phyloP scores from a whole-genome alignment of 179 eudicot species.

The Heliamphora pulchella region DNA sequence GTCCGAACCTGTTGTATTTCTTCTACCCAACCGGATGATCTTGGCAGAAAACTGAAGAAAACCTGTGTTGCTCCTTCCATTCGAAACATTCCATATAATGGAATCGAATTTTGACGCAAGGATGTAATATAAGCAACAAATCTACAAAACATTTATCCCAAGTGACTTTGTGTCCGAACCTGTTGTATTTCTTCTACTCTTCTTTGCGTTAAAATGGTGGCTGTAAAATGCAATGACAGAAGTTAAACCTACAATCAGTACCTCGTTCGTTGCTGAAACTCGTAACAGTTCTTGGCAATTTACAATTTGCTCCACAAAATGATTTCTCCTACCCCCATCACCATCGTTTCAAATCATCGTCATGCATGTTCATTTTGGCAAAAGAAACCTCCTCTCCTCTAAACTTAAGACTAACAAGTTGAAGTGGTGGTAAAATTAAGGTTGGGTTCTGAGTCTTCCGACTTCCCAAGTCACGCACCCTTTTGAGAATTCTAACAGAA shows the following conservation, averaged over 20 bases:
- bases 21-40: too few species aligned
- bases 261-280: constrained; percentile 9
- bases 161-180: too few species aligned
- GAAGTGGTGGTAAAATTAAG: not conserved
- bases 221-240: not conserved
- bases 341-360: not conserved
- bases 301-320: constrained; percentile 19
- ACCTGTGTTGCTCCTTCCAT: too few species aligned
- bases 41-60: too few species aligned
- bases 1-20: too few species aligned
- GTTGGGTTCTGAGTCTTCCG: not conserved
- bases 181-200: too few species aligned
- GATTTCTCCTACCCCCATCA: constrained; percentile 1
- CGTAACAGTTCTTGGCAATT: constrained; percentile 19
- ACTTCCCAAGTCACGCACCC: not conserved
- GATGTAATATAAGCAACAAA: too few species aligned
- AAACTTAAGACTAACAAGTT: not conserved
- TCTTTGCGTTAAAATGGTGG: too few species aligned
- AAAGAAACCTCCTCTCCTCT: not conserved
- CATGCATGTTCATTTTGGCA: not conserved
- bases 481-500: too few species aligned
- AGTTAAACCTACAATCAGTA: constrained; percentile 6
- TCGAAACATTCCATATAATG: too few species aligned
- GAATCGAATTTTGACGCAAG: too few species aligned
- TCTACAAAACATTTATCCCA: too few species aligned